Conservation (phyloP, 305 asterid genomes). For the Plantago coronopus region DNA sequence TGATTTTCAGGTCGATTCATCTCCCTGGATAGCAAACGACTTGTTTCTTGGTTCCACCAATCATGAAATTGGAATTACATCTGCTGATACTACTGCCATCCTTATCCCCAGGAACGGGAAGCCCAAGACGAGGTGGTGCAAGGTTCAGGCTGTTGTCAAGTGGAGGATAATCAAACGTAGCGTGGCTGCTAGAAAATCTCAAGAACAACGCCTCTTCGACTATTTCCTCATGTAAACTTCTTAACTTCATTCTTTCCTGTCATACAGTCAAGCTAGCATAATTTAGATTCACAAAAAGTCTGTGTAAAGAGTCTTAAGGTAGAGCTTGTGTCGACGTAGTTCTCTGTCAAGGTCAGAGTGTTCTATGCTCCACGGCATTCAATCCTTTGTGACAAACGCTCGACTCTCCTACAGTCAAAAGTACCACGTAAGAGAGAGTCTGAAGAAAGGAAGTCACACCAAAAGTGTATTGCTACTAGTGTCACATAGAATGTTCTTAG, state of each 20-base stretch:
- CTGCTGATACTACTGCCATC: slow-evolving; percentile 43
- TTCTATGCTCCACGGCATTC: slow-evolving; percentile 20
- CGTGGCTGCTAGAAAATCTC: slow-evolving; percentile 47
- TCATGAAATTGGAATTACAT: slow-evolving; percentile 31
- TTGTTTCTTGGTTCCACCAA: slow-evolving; percentile 24
- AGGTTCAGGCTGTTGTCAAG: slow-evolving; percentile 69
- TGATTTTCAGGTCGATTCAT: slow-evolving; percentile 40
- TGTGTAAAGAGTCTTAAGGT: slow-evolving; percentile 7
- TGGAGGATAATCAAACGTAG: slow-evolving; percentile 63
- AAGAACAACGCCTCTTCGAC: slow-evolving; percentile 23
- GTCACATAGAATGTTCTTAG: slow-evolving; percentile 16
- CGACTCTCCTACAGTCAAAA: slow-evolving; percentile 17
- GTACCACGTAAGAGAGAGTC: slow-evolving; percentile 16
- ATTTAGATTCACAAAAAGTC: neutral
- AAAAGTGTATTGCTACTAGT: slow-evolving; percentile 7
- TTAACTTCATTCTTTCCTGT: slow-evolving; percentile 12
- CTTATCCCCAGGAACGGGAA: slow-evolving; percentile 35
- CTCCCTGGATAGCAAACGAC: slow-evolving; percentile 37
- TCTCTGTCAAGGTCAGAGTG: slow-evolving; percentile 8
- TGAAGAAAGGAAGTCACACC: neutral
- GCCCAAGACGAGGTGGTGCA: slow-evolving; percentile 70
- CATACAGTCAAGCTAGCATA: neutral
- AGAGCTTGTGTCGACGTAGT: slow-evolving; percentile 20
- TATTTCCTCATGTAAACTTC: slow-evolving; percentile 18
- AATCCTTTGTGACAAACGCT: slow-evolving; percentile 1